A percentile compares a stretch with the other conserved stretches of the same genome.
These are phyloP conservation scores for Nidula microcarpa DNA, from an alignment of 768 basidiomycete species.

Conservation along the genomic window DNA sequence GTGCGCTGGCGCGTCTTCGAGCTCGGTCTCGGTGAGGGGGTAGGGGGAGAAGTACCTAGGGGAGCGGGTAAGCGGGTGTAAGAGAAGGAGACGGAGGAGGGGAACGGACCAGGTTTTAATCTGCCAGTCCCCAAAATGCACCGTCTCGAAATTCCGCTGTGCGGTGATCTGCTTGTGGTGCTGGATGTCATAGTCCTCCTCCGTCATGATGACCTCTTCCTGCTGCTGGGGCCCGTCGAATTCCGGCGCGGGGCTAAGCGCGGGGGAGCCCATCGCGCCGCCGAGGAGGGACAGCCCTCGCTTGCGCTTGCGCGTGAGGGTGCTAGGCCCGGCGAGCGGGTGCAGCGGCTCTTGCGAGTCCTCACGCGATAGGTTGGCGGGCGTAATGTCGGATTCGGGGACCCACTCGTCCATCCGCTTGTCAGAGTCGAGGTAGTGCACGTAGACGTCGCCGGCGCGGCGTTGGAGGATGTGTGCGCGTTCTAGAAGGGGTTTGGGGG, in stretches of 20 bases:
- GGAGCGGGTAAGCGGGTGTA: not conserved
- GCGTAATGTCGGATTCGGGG: conserved; percentile 36
- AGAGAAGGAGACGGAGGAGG: conserved; percentile 1
- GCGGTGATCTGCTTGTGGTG: conserved; percentile 65
- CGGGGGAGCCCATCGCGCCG: not conserved
- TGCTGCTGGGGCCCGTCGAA: conserved; percentile 2
- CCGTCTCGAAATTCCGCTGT: conserved; percentile 82
- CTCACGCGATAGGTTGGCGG: conserved; percentile 16
- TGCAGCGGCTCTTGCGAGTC: not conserved
- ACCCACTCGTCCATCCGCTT: conserved; percentile 78
- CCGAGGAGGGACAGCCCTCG: conserved; percentile 15
- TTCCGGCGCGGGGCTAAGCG: conserved; percentile 3
- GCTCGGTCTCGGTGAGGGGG: conserved; percentile 68
- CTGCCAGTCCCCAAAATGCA: conserved; percentile 81
- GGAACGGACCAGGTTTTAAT: conserved; percentile 81
- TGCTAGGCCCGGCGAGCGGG: not conserved
- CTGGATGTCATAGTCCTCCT: conserved; percentile 68
- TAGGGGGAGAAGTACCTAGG: conserved; percentile 93
- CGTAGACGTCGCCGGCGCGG: conserved; percentile 52
- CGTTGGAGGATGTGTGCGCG: conserved; percentile 52
- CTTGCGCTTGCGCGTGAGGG: conserved; percentile 25
- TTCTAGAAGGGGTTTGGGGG: conserved; percentile 20
- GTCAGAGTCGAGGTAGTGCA: conserved; percentile 71
- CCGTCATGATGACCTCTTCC: conserved; percentile 44
- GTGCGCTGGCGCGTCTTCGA: conserved; percentile 36